phyloP scores from a whole-genome alignment of 176 grass and related monocot species.

The Musa beccarii region DNA sequence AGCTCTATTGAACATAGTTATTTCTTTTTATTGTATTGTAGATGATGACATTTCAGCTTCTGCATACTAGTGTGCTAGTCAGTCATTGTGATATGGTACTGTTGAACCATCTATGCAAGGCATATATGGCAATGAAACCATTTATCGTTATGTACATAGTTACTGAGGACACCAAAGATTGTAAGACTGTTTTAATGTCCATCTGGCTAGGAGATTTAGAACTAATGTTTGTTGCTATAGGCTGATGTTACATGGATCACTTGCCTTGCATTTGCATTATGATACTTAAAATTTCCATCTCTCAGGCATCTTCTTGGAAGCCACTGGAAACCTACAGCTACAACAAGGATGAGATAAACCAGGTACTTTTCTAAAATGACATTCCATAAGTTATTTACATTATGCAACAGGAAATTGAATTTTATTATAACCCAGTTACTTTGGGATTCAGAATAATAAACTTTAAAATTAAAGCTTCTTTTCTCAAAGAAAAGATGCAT shows the following conservation, averaged over 20 bases:
- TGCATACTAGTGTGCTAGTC: no score
- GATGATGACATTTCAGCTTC: no score
- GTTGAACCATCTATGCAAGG: no score
- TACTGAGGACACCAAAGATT: not conserved
- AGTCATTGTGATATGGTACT: no score
- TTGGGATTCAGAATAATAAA: not conserved
- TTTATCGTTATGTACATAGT: no score
- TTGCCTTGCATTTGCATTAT: not conserved
- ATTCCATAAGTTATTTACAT: not conserved
- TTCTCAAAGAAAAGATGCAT: not conserved
- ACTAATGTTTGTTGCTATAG: not conserved
- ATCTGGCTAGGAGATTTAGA: not conserved
- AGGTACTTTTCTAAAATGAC: constrained; percentile 30
- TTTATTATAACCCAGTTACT: not conserved
- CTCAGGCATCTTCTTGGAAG: constrained; percentile 57
- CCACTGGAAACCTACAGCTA: constrained; percentile 75
- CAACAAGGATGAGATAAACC: constrained; percentile 98
- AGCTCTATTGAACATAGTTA: not conserved
- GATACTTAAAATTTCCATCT: constrained; percentile 29
- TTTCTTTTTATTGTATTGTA: not conserved
- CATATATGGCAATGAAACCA: no score
- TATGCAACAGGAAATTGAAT: not conserved
- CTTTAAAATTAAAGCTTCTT: not conserved
- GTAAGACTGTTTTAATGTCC: not conserved
- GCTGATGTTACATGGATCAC: not conserved